Evolutionary conservation across 2,329 filamentous ascomycete species (phyloP), one percentile per base, ranked within the genome.

Genomic region (Cytospora schulzeri): DNA sequence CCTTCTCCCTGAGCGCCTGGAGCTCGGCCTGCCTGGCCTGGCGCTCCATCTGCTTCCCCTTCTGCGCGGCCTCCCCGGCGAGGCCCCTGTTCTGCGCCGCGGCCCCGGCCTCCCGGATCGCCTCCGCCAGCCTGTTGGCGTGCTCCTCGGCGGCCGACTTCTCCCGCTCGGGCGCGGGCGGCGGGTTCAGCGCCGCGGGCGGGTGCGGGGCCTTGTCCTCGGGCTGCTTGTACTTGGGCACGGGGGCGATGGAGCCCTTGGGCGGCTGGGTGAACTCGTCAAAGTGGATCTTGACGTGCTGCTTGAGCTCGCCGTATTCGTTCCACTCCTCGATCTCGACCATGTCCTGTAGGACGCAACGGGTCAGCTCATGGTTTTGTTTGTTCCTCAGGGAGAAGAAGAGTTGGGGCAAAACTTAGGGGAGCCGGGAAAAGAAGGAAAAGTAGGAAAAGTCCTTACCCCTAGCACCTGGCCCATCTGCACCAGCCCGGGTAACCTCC

Each of bases 321-420:
- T 99, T 99, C 95, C 94, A 98, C 75, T 99, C 95, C 78, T 99
- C 95, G 68, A 98, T 88, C 77, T 98, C 90, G 68, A 94, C 90
- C 57, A 97, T 84, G 75, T 97, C 95, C 93, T 97, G 69, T 50
- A 38, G 29, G 26, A 4, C 11, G 38, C 1, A 11, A 7, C 15
- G 17, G 50, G 56, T 45, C 38, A 31, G 59, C 26, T 11, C 15
- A 4, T n/a, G 2, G 14, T 22, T 53, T 28, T 19, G n/a, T 4
- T 31, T 29, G 28, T 24, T 31, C 5, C 4, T 24, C 1, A 17
- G 33, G 58, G 33, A 48, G 28, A 15, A n/a, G n/a, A n/a, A n/a
- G n/a, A n/a, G n/a, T n/a, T n/a, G n/a, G n/a, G n/a, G n/a, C n/a
- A n/a, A n/a, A n/a, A n/a, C n/a, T n/a, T n/a, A n/a, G n/a, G n/a